phyloP scores from a whole-genome alignment of 75 land plant species.

The Azolla pinnata region DNA sequence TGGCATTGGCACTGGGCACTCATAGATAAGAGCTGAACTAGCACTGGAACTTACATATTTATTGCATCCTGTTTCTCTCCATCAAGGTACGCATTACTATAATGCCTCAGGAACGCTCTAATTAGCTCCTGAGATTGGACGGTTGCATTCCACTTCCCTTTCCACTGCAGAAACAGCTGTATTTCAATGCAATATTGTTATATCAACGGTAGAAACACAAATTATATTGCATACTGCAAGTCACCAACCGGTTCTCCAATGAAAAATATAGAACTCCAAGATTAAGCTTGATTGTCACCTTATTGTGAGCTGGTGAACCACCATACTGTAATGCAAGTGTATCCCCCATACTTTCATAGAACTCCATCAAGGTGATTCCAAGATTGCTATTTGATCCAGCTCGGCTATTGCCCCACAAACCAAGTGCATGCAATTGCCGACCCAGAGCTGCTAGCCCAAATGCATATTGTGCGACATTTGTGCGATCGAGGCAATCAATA shows the following conservation, averaged over 20 bases:
- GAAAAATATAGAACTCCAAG: too few relatives aligned
- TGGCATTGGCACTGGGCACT: neutral
- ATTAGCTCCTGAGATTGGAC: slow-evolving; percentile 25
- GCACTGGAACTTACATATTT: slow-evolving; percentile 15
- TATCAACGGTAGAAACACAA: too few relatives aligned
- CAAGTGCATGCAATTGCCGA: slow-evolving; percentile 51
- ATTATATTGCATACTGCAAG: too few relatives aligned
- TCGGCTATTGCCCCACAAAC: slow-evolving; percentile 22
- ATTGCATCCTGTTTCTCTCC: slow-evolving; percentile 37
- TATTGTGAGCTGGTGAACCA: slow-evolving; percentile 79
- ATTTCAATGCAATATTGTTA: neutral
- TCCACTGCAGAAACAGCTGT: slow-evolving; percentile 46
- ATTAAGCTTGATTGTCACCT: slow-evolving; percentile 24
- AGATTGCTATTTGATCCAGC: slow-evolving; percentile 42
- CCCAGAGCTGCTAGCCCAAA: slow-evolving; percentile 68
- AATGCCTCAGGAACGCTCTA: slow-evolving; percentile 21
- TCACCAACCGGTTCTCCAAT: too few relatives aligned
- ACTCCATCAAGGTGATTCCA: slow-evolving; percentile 45
- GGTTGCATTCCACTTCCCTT: slow-evolving; percentile 24
- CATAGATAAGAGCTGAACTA: neutral
- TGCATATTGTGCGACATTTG: slow-evolving; percentile 74
- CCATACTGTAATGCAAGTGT: slow-evolving; percentile 68
- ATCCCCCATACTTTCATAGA: slow-evolving; percentile 76
- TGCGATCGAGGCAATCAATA: slow-evolving; percentile 76
- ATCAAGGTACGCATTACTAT: slow-evolving; percentile 28